These are phyloP conservation scores for Penicillium waksmanii DNA, from an alignment of 495 filamentous ascomycete genomes.

Conservation along the genomic window DNA sequence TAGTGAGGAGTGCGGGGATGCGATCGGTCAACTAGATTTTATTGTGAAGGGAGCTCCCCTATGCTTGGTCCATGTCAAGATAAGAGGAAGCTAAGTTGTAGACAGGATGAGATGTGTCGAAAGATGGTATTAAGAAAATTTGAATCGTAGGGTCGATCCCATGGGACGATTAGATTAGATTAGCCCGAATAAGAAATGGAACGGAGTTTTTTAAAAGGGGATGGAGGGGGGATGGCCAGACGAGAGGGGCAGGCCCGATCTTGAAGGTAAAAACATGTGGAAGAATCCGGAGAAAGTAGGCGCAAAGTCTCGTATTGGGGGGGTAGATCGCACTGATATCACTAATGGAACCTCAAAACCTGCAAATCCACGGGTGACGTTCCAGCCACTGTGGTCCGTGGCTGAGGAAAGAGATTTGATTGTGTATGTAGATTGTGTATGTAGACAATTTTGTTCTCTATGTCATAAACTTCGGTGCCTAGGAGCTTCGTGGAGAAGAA, in stretches of 20 bases:
- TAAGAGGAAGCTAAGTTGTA: not conserved
- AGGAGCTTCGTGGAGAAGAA: not conserved
- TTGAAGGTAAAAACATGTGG: not conserved
- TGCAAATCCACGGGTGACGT: not conserved
- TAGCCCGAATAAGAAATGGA: too few relatives aligned
- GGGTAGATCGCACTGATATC: not conserved
- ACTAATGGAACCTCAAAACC: not conserved
- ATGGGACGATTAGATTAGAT: too few relatives aligned
- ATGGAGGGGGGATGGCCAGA: not conserved
- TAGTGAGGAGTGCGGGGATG: slow-evolving; percentile 7
- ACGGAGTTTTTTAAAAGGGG: too few relatives aligned
- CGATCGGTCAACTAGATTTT: not conserved
- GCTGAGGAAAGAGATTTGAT: not conserved
- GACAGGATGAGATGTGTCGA: not conserved
- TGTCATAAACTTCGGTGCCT: not conserved
- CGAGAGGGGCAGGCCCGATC: not conserved
- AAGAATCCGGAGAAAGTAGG: not conserved
- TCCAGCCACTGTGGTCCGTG: not conserved
- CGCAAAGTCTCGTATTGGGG: not conserved
- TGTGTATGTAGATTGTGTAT: too few relatives aligned
- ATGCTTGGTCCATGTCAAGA: not conserved
- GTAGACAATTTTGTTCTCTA: not conserved
- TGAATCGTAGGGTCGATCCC: too few relatives aligned
- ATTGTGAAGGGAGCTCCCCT: not conserved
- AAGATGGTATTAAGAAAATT: not conserved